Base-by-base conservation (phyloP, 352 stramenopile genomes). In the Globisporangium parvum region DNA sequence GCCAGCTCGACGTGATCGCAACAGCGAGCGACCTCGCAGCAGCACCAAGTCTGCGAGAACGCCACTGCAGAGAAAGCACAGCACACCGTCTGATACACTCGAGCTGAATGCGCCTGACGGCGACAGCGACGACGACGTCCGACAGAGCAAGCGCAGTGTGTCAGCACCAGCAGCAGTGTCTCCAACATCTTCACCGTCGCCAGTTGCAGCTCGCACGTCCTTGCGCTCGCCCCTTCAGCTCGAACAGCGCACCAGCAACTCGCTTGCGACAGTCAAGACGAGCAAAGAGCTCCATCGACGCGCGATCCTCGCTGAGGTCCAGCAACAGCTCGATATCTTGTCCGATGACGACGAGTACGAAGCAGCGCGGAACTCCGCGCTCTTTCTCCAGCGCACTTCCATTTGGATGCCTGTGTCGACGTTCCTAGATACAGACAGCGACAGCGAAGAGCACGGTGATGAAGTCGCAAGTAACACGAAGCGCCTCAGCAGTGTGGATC, bases 221-320 rank as follows among this genome's bases (percentile, higher is more conserved):
- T 6, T 23, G n/a, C 41, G 3, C 41, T 24, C 39, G 14, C 9
- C 39, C 8, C 15, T 17, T 26, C n/a, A 28, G 6, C 20, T 23
- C 41, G 10, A 26, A 6, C 41, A 24, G 15, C 14, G 18, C 41
- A 24, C 17, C 1, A 47, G 41, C n/a, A 15, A 3, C 18, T 4
- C 39, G 18, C 6, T 44, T 18, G 20, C 41, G 18, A 26, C 35
- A 5, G 2, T 44, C 35, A 23, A 35, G 24, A 52, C 35, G 20
- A 60, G 35, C 49, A 60, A 64, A 26, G 31, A 67, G 20, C 20
- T 69, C 21, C 31, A 54, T 18, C 69, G 75, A 12, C 47, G 59
- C 49, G 63, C 67, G 12, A 78, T 84, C 51, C 40, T 86, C 44
- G 64, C 60, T 17, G 62, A 80, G 51, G 85, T 86, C 42, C 69